Evolutionary conservation across 371 early-diverging fungal species (phyloP).

Genomic region (Mucor saturninus): DNA sequence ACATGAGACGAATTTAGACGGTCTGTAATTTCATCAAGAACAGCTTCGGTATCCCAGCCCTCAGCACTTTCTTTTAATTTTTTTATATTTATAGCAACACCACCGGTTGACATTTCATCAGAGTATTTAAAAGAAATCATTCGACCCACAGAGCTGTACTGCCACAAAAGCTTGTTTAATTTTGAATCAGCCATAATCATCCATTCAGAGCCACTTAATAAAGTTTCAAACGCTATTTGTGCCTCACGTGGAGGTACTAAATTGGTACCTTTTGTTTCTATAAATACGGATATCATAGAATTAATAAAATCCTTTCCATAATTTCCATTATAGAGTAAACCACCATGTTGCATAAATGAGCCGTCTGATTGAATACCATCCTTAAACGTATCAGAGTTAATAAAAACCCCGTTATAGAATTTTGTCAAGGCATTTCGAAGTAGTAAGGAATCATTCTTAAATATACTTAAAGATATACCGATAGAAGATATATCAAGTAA

Average conservation of each 20-base stretch:
- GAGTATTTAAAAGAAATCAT: constrained; percentile 34
- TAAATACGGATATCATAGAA: constrained; percentile 30
- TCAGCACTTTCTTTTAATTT: constrained; percentile 21
- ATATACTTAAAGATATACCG: constrained; percentile 29
- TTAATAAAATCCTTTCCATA: constrained; percentile 40
- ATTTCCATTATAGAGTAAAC: constrained; percentile 36
- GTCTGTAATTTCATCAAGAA: constrained; percentile 13
- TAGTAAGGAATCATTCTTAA: constrained; percentile 5
- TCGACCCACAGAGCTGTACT: constrained; percentile 41
- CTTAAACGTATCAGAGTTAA: constrained; percentile 4
- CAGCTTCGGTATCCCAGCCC: constrained; percentile 18
- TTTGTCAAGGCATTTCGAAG: constrained; percentile 18
- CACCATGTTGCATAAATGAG: constrained; percentile 41
- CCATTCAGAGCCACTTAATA: constrained; percentile 40
- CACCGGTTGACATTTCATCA: constrained; percentile 30
- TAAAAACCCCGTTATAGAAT: constrained; percentile 25
- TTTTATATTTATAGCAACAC: constrained; percentile 26
- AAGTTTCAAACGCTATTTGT: constrained; percentile 24
- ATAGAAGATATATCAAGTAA: constrained; percentile 32
- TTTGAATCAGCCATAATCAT: constrained; percentile 36
- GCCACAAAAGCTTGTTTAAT: constrained; percentile 26
- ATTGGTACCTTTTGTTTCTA: constrained; percentile 25
- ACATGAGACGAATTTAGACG: constrained; percentile 17
- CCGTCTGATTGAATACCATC: constrained; percentile 45
- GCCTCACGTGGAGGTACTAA: constrained; percentile 12